A percentile compares a stretch with the other conserved stretches of the same genome.
Conservation (phyloP, 495 filamentous ascomycete species). For the Hyphodiscus hymeniophilus region DNA sequence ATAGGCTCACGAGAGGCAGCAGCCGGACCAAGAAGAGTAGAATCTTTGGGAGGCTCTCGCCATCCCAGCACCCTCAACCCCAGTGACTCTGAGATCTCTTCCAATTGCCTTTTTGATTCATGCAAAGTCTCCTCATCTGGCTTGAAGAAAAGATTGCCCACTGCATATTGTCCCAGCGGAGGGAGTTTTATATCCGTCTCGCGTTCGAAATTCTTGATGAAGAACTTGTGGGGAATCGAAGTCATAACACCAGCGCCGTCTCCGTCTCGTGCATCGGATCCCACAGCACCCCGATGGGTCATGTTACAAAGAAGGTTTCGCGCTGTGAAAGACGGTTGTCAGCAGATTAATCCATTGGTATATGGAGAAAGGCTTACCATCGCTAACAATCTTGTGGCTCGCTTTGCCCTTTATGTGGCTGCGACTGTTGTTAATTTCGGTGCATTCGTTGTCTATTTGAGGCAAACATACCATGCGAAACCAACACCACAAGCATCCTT, state of each 20-base stretch:
- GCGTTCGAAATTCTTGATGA: slow-evolving; percentile 94
- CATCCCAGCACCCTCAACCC: slow-evolving; percentile 91
- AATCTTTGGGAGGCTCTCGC: slow-evolving; percentile 92
- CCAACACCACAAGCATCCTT: slow-evolving; percentile 99
- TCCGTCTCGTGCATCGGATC: slow-evolving; percentile 94
- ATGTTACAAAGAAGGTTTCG: slow-evolving; percentile 97
- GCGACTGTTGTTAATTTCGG: slow-evolving; percentile 6
- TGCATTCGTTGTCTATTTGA: not conserved
- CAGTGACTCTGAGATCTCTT: slow-evolving; percentile 81
- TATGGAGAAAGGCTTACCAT: slow-evolving; percentile 61
- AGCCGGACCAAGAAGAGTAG: slow-evolving; percentile 85
- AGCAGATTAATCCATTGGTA: not conserved
- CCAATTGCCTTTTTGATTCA: slow-evolving; percentile 81
- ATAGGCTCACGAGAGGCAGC: slow-evolving; percentile 89
- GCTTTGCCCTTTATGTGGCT: slow-evolving; percentile 97
- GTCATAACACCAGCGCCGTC: slow-evolving; percentile 99
- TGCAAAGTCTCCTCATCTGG: slow-evolving; percentile 81
- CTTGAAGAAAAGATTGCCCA: slow-evolving; percentile 98
- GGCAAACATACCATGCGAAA: slow-evolving; percentile 80
- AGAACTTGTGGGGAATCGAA: slow-evolving; percentile 97
- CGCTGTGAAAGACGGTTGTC: slow-evolving; percentile 39
- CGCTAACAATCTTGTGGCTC: slow-evolving; percentile 98
- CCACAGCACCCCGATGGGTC: slow-evolving; percentile 98
- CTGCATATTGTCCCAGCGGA: slow-evolving; percentile 87
- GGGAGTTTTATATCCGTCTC: slow-evolving; percentile 82